Base-by-base conservation (phyloP, 202 grass and related monocot species). In the Schoenoplectus tabernaemontani region DNA sequence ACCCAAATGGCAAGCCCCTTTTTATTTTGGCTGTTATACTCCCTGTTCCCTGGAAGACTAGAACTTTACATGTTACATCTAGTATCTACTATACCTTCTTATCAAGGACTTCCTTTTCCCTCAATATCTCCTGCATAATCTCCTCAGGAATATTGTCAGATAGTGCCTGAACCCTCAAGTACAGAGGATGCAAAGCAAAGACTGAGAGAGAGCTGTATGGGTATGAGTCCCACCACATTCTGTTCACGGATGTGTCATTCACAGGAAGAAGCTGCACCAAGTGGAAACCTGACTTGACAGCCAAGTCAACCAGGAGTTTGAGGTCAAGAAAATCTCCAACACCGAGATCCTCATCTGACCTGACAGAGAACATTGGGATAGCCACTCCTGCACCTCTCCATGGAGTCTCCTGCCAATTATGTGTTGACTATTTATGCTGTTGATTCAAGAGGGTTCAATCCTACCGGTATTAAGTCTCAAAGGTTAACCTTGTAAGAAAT, bases 141-240 rank as follows among this genome's bases (percentile, higher is more conserved):
- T 95, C 85, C 4, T 77, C 83, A 53, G 91, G 96, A 85, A 99
- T 89, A 76, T 87, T 74, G 72, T 89, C 83, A 80, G 96, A 99
- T 82, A 99, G 90, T 41, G 88, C 83, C 83, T 95, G 91, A 79
- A 99, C 91, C 80, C 96, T 92, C 85, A 99, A 86, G 75, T 99
- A 99, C 38, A 99, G 70, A 36, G 96, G 96, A 83, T 99, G 96
- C 80, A 99, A 66, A 0, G 96, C 90, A 89, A 95, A 92, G 63
- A 99, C 96, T 83, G 96, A 99, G 57, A 99, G 96, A 48, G 96
- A 99, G 70, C 96, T 99, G 88, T 66, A 67, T n/a, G 96, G 96
- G 83, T 98, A 98, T 46, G 96, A 98, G 87, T 98, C 96, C 96
- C 96, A 98, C 96, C 96, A 98, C 96, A 98, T 98, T 82, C 50